Base-by-base conservation (phyloP, 2,329 filamentous ascomycete genomes). In the Knoxdaviesia capensis region DNA sequence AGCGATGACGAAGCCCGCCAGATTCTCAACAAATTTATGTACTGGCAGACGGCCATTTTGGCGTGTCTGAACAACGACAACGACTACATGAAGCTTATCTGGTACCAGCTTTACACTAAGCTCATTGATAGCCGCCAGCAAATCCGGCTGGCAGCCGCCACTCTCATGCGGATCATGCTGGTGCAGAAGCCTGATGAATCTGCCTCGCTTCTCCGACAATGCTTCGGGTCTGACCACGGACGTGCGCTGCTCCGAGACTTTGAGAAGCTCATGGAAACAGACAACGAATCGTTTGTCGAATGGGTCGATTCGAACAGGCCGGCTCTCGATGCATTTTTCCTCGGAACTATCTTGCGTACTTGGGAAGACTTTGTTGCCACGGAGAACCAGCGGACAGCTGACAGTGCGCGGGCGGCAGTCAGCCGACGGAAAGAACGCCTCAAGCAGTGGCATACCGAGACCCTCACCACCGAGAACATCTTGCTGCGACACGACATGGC, bases 1-100 rank as follows among this genome's bases (percentile, higher is more conserved):
- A 61, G 69, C 3, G 71, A 80, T 44, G 55, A 60, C 6, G 77
- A 84, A 39, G 74, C 77, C 1, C 41, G 42, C 9, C 39, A 41
- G 29, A 85, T 92, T 44, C 72, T 98, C 57, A 71, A 83, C 45
- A 88, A 86, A 54, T 74, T 98, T 51, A 75, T 84, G 0, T 96
- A 94, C 57, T 98, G 90, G 90, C 90, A 96, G 56, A 86, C 84
- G 20, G 82, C 94, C 11, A 75, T 98, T 10, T 64, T 98, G 10
- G 78, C 77, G 2, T 75, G 79, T 4, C 74, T 90, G 10, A 80
- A 82, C 3, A 67, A 72, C 6, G 85, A 94, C 38, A 74, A 82
- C n/a, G 77, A 84, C 7, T 82, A 83, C 52, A 71, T 94, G 52
- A 80, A 80, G 48, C 68, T 94, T 33, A 73, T 96, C 36, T 94